Percentiles rank a stretch among this genome's conserved stretches.
These are phyloP conservation scores for Intubia oerlemansii DNA, from an alignment of 2,329 filamentous ascomycete genomes.

Conservation along the genomic window DNA sequence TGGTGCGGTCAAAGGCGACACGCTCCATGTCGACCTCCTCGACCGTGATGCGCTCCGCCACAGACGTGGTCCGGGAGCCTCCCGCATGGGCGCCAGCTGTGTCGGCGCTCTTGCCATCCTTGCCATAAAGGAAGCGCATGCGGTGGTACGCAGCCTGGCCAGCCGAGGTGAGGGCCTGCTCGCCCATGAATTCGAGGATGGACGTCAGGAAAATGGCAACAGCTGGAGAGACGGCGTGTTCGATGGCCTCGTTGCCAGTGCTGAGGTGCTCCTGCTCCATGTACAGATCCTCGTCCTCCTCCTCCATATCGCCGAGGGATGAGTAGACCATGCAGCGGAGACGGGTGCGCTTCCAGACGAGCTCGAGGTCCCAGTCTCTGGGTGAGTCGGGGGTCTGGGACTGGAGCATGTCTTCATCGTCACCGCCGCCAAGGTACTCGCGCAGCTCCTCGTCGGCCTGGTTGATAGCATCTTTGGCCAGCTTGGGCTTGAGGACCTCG, in stretches of 20 bases:
- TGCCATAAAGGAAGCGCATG: constrained; percentile 26
- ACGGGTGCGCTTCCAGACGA: constrained; percentile 83
- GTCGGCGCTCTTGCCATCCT: constrained; percentile 12
- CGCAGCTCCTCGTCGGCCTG: constrained; percentile 30
- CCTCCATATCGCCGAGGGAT: constrained; percentile 86
- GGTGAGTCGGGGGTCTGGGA: constrained; percentile 27
- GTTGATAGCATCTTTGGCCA: constrained; percentile 44
- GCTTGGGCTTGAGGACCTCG: constrained; percentile 72
- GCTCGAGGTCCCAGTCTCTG: constrained; percentile 68
- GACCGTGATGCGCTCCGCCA: constrained; percentile 51
- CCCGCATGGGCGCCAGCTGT: too few relatives aligned
- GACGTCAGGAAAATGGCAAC: constrained; percentile 93
- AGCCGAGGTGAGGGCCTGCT: constrained; percentile 72
- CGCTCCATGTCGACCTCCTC: constrained; percentile 87
- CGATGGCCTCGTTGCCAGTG: constrained; percentile 31
- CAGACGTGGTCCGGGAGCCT: constrained; percentile 24
- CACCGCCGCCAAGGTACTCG: constrained; percentile 64
- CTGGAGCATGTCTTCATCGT: constrained; percentile 47
- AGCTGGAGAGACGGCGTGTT: constrained; percentile 62
- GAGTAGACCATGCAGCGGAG: constrained; percentile 97
- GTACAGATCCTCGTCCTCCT: constrained; percentile 85
- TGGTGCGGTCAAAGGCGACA: constrained; percentile 67
- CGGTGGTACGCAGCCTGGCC: constrained; percentile 65
- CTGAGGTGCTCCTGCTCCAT: constrained; percentile 61
- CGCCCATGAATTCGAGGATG: constrained; percentile 81